Evolutionary conservation across 345 rosid genomes (phyloP).

Genomic region (Murraya koenigii): DNA sequence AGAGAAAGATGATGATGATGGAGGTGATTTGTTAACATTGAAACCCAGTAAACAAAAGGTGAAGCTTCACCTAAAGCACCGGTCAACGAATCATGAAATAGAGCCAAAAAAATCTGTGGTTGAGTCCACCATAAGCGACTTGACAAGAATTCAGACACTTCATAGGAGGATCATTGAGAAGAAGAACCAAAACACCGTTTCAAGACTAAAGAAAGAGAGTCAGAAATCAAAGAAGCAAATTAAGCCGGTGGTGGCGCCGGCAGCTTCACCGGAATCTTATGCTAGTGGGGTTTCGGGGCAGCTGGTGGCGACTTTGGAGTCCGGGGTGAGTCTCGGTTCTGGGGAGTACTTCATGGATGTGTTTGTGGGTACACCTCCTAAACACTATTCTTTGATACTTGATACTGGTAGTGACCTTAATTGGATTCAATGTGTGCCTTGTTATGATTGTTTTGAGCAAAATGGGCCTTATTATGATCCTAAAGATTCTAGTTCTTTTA

Average conservation of each 20-base stretch:
- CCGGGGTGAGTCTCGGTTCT: slow-evolving; percentile 81
- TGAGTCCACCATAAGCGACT: slow-evolving; percentile 55
- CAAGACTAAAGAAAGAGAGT: slow-evolving; percentile 34
- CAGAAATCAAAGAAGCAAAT: slow-evolving; percentile 5
- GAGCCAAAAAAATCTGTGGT: slow-evolving; percentile 42
- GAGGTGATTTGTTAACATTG: background rate
- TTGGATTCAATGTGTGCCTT: slow-evolving; percentile 91
- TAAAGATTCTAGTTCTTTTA: slow-evolving; percentile 52
- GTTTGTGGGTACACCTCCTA: slow-evolving; percentile 84
- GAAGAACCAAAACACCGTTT: slow-evolving; percentile 66
- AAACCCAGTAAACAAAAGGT: slow-evolving; percentile 33
- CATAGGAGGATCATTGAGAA: slow-evolving; percentile 58
- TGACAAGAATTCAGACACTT: slow-evolving; percentile 70
- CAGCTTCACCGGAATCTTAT: slow-evolving; percentile 31
- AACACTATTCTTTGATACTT: slow-evolving; percentile 84
- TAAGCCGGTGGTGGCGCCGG: slow-evolving; percentile 23
- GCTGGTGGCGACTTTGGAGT: slow-evolving; percentile 75
- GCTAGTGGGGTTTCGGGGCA: slow-evolving; percentile 41
- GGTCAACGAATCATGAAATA: slow-evolving; percentile 29
- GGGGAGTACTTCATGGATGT: slow-evolving; percentile 98
- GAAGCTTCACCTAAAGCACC: slow-evolving; percentile 65
- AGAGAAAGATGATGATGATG: slow-evolving; percentile 17
- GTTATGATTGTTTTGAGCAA: slow-evolving; percentile 87
- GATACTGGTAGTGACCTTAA: slow-evolving; percentile 97
- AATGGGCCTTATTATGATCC: slow-evolving; percentile 76